Conservation (phyloP, 306 rosid species). For the Carpinus fangiana region DNA sequence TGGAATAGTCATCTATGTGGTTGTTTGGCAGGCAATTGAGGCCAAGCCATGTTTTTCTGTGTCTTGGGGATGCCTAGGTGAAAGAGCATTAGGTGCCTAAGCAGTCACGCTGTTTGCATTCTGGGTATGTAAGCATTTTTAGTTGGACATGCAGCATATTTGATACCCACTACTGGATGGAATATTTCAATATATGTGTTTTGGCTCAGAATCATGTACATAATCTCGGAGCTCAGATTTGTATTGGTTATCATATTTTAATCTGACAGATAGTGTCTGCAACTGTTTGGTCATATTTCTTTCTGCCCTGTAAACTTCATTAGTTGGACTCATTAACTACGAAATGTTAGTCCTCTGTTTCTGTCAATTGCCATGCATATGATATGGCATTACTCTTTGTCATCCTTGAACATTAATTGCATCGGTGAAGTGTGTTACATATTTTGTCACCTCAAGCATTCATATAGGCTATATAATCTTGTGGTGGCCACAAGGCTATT, state of each 20-base stretch:
- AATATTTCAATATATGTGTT: not conserved
- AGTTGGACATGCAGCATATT: slow-evolving; percentile 1
- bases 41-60: not conserved
- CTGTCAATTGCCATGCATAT: not conserved
- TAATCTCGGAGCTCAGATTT: slow-evolving; percentile 2
- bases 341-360: slow-evolving; percentile 9
- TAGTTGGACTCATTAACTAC: not conserved
- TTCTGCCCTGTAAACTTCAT: slow-evolving; percentile 12
- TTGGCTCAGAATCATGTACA: not conserved
- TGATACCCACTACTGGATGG: not conserved
- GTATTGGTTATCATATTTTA: not conserved
- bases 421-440: not conserved
- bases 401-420: not conserved
- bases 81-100: not conserved
- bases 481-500: not conserved
- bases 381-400: not conserved
- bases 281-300: not conserved
- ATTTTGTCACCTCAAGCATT: not conserved
- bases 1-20: not conserved
- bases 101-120: not conserved
- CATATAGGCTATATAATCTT: not conserved
- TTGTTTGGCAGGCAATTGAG: not conserved
- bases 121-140: not conserved
- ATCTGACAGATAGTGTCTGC: slow-evolving; percentile 5
- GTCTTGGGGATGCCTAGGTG: not conserved